Base-by-base conservation (phyloP, 75 land plant species). In the Pseudotsuga menziesii region DNA sequence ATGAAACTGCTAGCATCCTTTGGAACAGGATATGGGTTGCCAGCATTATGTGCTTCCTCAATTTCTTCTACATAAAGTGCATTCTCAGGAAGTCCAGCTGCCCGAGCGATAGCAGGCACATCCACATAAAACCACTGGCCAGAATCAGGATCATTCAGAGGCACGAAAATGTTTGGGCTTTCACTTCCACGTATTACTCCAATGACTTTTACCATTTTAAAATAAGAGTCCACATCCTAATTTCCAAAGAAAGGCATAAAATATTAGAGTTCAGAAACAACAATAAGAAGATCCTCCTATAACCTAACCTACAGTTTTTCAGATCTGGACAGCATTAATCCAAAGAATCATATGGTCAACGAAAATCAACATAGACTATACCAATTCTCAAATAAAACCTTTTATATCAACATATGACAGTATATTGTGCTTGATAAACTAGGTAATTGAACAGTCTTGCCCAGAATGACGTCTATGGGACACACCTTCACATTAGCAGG, bases 111-210 rank as follows among this genome's bases (percentile, higher is more conserved):
- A 63, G 82, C 87, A 35, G 95, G 98, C 62, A 97, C 87, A 85
- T 92, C 93, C 61, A 97, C 89, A 85, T 86, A 94, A 77, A 97
- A 97, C 99, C 99, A 97, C 70, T 97, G 99, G 6, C 86, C 81
- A 55, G 83, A 78, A 27, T 52, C 81, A 4, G 98, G 98, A 60
- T 90, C 93, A 86, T 97, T 97, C 63, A 78, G 83, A 61, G 98
- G 99, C 60, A 97, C 94, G 78, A 92, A 94, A 79, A 97, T 89
- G 78, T 85, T 92, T 29, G 97, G 97, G 19, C 88, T 91, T 82
- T 94, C 98, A 86, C 95, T 93, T 56, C 83, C 88, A 67, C 99
- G 93, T 59, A 94, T 78, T 15, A 97, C 95, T 2, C 98, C 99
- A 73, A 84, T 59, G 39, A 97, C 89, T 84, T 82, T 86, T 17